Evolutionary conservation across 805 yeast genomes (phyloP).

Genomic region (Tetrapisispora namnaoensis): DNA sequence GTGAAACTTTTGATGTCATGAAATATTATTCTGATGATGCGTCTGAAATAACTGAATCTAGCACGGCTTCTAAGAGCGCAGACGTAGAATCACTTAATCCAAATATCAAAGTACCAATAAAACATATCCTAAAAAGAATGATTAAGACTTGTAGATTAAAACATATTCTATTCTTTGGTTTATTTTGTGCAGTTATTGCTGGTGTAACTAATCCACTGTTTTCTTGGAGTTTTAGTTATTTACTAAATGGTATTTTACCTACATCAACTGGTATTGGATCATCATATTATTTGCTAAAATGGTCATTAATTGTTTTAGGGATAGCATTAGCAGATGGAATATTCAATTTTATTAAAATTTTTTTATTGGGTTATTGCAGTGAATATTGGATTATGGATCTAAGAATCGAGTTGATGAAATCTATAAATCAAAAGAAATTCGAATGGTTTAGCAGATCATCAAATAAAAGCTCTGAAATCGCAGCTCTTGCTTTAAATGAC

Average conservation of each 20-base stretch:
- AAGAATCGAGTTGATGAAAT: slow-evolving; percentile 40
- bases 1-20: background rate
- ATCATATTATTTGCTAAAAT: slow-evolving; percentile 33
- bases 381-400: slow-evolving; percentile 57
- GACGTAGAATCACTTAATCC: background rate
- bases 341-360: slow-evolving; percentile 41
- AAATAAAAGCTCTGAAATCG: slow-evolving; percentile 41
- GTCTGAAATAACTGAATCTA: background rate
- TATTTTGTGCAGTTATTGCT: slow-evolving; percentile 41
- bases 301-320: slow-evolving; percentile 60
- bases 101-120: slow-evolving; percentile 19
- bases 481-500: slow-evolving; percentile 70
- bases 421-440: slow-evolving; percentile 42
- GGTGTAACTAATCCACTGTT: slow-evolving; percentile 69
- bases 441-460: slow-evolving; percentile 39
- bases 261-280: slow-evolving; percentile 26
- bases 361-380: slow-evolving; percentile 45
- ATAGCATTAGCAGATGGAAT: slow-evolving; percentile 58
- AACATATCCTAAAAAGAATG: slow-evolving; percentile 25
- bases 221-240: slow-evolving; percentile 63
- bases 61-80: background rate
- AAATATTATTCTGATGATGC: background rate
- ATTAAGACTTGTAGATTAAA: slow-evolving; percentile 19
- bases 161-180: slow-evolving; percentile 37
- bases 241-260: slow-evolving; percentile 56